Base-by-base conservation (phyloP, 139 green algal genomes). In the Chlamydomonas incerta region DNA sequence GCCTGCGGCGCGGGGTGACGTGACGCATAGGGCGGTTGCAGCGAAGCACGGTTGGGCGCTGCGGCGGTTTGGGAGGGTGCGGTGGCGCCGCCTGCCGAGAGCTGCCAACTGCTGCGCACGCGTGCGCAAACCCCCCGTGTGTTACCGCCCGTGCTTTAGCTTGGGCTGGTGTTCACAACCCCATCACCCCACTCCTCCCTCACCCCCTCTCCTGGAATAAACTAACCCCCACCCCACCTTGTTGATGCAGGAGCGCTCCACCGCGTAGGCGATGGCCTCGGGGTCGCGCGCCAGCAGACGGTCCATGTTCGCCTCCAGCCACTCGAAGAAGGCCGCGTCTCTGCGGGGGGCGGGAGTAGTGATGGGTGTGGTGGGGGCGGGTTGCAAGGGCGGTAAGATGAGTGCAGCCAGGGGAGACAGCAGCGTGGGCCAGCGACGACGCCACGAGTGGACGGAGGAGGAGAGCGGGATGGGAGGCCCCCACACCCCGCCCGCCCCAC, bases 241-340 rank as follows among this genome's bases (percentile, higher is more conserved):
- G 95, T 98, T 99, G 74, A 98, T 90, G 91, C 98, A 99, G 1
- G 95, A 98, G 21, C 95, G 93, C 91, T 99, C 90, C 47, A 99
- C 96, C 21, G 97, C 97, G 70, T 99, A 97, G 0, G 94, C 95
- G 31, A 98, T 92, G 8, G 97, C 95, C 80, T 95, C 91, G 11
- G 93, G 83, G 81, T 99, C 98, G 21, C 96, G 90, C 5, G 88
- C 88, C 62, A 99, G 70, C 33, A 99, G 93, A 31, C 69, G 80
- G n/a, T 97, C 93, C 87, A 99, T 96, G 90, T 98, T 98, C 8
- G 35, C 73, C 88, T 99, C 97, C 82, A 99, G 92, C 98, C 98
- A 99, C 55, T 93, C 93, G 71, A 99, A 99, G 58, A 99, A 93
- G 10, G 87, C 72, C 0, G 96, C 95, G 75, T 99, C 98, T 2